Base-by-base conservation (phyloP, 2,329 filamentous ascomycete species). In the Xylariales sp. region DNA sequence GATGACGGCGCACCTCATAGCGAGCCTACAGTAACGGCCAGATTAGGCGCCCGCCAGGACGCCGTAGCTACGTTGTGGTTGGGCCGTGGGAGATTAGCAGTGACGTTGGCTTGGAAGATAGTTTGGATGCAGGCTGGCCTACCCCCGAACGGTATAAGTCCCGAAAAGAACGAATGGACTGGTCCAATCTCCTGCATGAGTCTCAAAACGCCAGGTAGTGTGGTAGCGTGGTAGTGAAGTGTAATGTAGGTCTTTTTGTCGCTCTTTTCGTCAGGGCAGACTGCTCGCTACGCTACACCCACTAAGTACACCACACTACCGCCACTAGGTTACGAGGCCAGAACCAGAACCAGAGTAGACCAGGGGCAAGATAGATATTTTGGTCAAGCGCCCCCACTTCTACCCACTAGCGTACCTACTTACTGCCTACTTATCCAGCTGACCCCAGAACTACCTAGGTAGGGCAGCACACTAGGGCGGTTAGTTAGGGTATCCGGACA, bases 41-140 rank as follows among this genome's bases (percentile, higher is more conserved):
- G 61, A 69, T 67, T 65, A 72, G 61, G 70, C 68, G 72, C 73
- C 30, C 39, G 54, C 53, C 9, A 71, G 71, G 72, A 75, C 71
- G 69, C 68, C 67, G 69, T 62, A 67, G 69, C 68, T 67, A 68
- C 61, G 64, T 70, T 59, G 59, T 67, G 63, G 69, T 69, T 74
- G 59, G 73, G 63, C 67, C 56, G 65, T 62, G 74, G 75, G 75
- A 76, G 71, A 77, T 76, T 77, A 73, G 64, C 71, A 73, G 48
- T 71, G 71, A 71, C 68, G 62, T 53, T 74, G 68, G 69, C 64
- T 65, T 41, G 48, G 67, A 67, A 69, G 48, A 59, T 52, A 59
- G 46, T 49, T 54, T 56, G 43, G 60, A 62, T 56, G 45, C 50
- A 59, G 16, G 30, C 49, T 52, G 53, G 68, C 28, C 59, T 45